Percentiles rank a stretch among this genome's conserved stretches.
These are phyloP conservation scores for Byssochlamys sp. DNA, from an alignment of 2,329 filamentous ascomycete species.

Conservation along the genomic window DNA sequence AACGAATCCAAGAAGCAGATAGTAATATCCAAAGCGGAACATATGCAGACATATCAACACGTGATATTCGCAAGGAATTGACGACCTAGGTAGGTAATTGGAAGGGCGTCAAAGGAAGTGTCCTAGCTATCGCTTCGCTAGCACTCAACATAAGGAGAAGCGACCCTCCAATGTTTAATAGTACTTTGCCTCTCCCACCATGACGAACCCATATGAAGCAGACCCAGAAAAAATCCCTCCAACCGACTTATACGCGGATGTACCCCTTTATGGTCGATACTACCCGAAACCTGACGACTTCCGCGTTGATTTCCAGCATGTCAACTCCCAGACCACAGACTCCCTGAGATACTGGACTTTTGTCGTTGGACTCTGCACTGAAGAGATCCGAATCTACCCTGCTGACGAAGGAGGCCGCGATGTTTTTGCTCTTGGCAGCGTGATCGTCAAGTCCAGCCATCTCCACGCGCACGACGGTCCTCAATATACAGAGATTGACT, in stretches of 20 bases:
- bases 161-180: too few relatives aligned
- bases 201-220: constrained; percentile 5
- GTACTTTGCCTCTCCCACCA: too few relatives aligned
- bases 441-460: constrained; percentile 34
- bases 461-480: constrained; percentile 12
- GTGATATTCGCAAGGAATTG: too few relatives aligned
- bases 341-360: constrained; percentile 57
- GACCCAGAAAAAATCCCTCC: constrained; percentile 23
- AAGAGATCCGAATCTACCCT: constrained; percentile 22
- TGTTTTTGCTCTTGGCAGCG: constrained; percentile 34
- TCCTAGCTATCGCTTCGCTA: too few relatives aligned
- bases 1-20: too few relatives aligned
- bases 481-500: constrained; percentile 19
- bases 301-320: constrained; percentile 36
- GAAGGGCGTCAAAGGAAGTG: too few relatives aligned
- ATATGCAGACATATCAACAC: too few relatives aligned
- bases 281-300: constrained; percentile 20
- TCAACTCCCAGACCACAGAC: constrained; percentile 36
- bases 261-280: constrained; percentile 25
- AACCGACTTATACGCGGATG: constrained; percentile 20
- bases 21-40: too few relatives aligned
- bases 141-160: too few relatives aligned
- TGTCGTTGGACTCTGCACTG: constrained; percentile 23
- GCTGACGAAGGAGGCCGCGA: constrained; percentile 28
- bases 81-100: too few relatives aligned